Conservation (phyloP, 78 protist genomes). For the Mastigamoeba balamuthi region DNA sequence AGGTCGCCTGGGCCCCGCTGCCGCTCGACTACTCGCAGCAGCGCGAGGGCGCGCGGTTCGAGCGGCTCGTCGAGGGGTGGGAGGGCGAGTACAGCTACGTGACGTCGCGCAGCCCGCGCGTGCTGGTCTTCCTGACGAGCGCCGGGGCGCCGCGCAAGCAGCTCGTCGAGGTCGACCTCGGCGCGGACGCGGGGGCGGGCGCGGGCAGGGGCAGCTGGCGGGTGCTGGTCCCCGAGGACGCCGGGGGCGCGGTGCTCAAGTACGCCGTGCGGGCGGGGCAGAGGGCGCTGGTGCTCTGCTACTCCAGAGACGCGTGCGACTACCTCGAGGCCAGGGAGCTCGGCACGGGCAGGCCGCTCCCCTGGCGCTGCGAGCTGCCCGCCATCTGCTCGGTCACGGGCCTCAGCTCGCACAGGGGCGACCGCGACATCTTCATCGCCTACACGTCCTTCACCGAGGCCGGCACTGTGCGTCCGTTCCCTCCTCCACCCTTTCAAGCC, state of each 20-base stretch:
- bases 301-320: too few species aligned
- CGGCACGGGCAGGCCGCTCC: too few species aligned
- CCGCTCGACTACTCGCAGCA: too few species aligned
- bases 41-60: background rate
- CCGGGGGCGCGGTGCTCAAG: too few species aligned
- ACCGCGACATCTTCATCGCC: background rate
- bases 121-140: background rate
- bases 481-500: too few species aligned
- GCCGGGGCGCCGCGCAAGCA: background rate
- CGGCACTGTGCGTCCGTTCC: too few species aligned
- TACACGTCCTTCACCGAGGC: background rate
- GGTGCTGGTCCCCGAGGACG: too few species aligned
- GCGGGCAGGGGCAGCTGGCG: too few species aligned
- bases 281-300: too few species aligned
- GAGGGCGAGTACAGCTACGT: background rate
- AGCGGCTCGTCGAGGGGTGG: background rate
- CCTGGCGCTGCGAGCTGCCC: too few species aligned
- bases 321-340: too few species aligned
- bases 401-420: background rate
- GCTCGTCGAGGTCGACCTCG: background rate
- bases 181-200: background rate
- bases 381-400: background rate
- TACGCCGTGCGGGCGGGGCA: too few species aligned
- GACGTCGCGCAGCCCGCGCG: background rate
- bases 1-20: background rate